Evolutionary conservation across 345 rosid genomes (phyloP), one percentile per base, ranked within the genome.

Genomic region (Raphanus raphanistrum): DNA sequence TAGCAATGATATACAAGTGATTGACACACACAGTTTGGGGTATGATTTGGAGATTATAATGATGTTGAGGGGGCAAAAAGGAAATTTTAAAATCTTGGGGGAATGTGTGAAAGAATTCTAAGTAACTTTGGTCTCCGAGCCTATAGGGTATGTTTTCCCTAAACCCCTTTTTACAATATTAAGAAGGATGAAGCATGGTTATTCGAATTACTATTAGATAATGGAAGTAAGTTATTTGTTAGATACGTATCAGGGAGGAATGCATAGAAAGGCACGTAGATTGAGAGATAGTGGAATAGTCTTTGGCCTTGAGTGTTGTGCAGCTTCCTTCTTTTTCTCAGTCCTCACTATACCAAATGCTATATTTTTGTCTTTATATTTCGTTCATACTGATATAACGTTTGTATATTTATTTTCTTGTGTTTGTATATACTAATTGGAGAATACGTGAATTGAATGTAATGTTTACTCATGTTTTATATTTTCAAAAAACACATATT

Each of bases 281-380:
- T 43, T 52, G 32, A 31, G 38, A 65, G 81, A 72, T 78, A 72
- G 73, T 78, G 81, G 81, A 70, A 65, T 67, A 78, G 77, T 78
- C 81, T 71, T 57, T 72, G 55, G 76, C 62, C 57, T 78, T 15
- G 81, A 78, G 73, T 72, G 55, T 59, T 78, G 81, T 78, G 81
- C 55, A 65, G 35, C 72, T 64, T 71, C 81, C 72, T 64, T 71
- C 52, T 63, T 77, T 77, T 64, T 33, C 72, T 71, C 76, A 17
- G 59, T 55, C 60, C 66, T 71, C 72, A 17, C 71, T 63, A 21
- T n/a, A 28, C 74, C 65, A 70, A 52, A 63, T 76, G 65, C 58
- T 61, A 52, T 68, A 8, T 65, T 27, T 74, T 43, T 61, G 54
- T 68, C 5, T 65, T 27, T 74, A 28, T 66, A 17, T 25, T 33